Evolutionary conservation across 768 basidiomycete genomes (phyloP).

Genomic region (Pholiota microspora): DNA sequence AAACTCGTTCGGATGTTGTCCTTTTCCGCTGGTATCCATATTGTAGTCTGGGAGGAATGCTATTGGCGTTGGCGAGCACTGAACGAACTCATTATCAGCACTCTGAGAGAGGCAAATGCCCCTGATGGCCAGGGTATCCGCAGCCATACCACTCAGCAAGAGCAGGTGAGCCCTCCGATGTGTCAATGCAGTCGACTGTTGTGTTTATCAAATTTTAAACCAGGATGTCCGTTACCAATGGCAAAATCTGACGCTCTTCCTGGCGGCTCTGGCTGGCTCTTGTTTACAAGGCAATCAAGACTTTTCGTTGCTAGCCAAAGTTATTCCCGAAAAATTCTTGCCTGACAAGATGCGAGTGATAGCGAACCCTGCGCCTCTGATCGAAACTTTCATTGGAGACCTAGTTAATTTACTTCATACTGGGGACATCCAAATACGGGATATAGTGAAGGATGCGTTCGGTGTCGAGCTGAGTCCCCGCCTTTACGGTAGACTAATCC

Average conservation of each 20-base stretch:
- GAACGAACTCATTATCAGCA: slow-evolving; percentile 54
- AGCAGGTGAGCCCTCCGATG: neutral
- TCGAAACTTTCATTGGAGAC: slow-evolving; percentile 64
- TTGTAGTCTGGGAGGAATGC: slow-evolving; percentile 82
- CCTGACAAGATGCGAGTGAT: slow-evolving; percentile 73
- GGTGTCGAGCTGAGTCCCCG: slow-evolving; percentile 75
- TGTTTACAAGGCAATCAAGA: slow-evolving; percentile 56
- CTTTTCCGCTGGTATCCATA: slow-evolving; percentile 61
- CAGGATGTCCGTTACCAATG: slow-evolving; percentile 80
- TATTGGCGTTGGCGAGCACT: slow-evolving; percentile 73
- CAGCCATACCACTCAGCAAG: neutral
- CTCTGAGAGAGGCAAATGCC: slow-evolving; percentile 28
- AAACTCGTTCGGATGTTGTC: slow-evolving; percentile 65
- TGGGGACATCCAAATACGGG: slow-evolving; percentile 67
- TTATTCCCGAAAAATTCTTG: slow-evolving; percentile 57
- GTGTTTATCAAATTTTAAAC: neutral
- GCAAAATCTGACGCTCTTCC: slow-evolving; percentile 80
- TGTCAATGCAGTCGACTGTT: neutral
- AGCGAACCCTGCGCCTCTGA: slow-evolving; percentile 53
- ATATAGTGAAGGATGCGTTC: slow-evolving; percentile 77
- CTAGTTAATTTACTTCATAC: slow-evolving; percentile 67
- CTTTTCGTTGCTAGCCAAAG: slow-evolving; percentile 43
- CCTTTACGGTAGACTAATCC: slow-evolving; percentile 65
- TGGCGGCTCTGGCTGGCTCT: slow-evolving; percentile 71
- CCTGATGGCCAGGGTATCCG: slow-evolving; percentile 21